Evolutionary conservation across 2,329 filamentous ascomycete species (phyloP), one percentile per base, ranked within the genome.

Genomic region (Colletotrichum chrysophilum): DNA sequence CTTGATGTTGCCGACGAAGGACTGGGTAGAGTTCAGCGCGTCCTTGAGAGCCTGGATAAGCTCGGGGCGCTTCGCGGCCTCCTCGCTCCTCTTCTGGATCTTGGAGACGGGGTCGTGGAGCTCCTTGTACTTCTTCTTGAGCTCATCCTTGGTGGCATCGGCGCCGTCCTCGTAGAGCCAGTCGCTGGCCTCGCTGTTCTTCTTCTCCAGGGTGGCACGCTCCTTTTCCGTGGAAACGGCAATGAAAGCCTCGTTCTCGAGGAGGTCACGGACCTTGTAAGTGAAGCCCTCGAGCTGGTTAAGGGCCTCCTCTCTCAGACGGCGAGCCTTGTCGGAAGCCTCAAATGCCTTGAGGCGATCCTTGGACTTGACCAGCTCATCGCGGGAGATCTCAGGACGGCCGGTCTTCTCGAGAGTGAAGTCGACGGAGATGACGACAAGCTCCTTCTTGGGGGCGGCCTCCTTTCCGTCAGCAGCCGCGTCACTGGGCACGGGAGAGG

Each of bases 211-310:
- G n/a, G 86, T 85, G 8, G 89, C 83, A 62, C 95, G 91, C 81
- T 96, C 91, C 24, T 91, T 89, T 5, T 91, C 87, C 12, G 94
- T 96, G 36, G 96, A 94, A 5, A 90, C 91, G 14, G 89, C 89
- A 68, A 94, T 87, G 82, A 98, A 98, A 1, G 89, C 88, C 64
- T 95, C 92, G 76, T 94, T 93, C 56, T 95, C 93, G 3, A 98
- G 88, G 60, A 98, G 89, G 83, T 98, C 96, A 30, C 96, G 93
- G 32, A 94, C 91, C 81, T 93, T 94, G 88, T 99, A 99, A 16
- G 96, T 98, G 84, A 94, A 98, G 14, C 91, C 93, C 85, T 99
- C 97, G n/a, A 99, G 91, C 78, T 94, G 94, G 85, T 98, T 99
- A 73, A 98, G 88, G 1, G 95, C 92, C 83, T 98, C 96, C 83